Evolutionary conservation across 139 green algal species (phyloP), one percentile per base, ranked within the genome.

Genomic region (Trebouxia sp.): DNA sequence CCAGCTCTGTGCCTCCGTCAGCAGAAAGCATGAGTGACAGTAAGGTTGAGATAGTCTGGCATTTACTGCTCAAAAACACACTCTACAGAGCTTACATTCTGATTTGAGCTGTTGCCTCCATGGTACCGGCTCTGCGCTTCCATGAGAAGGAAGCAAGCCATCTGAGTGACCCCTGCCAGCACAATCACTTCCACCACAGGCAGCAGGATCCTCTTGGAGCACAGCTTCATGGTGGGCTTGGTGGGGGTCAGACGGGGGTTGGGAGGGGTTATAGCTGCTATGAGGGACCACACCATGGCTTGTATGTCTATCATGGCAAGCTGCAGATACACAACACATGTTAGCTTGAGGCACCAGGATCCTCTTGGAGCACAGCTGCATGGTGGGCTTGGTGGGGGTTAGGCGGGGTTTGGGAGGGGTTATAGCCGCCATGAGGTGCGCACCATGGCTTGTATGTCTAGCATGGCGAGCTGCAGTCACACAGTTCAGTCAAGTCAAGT

Each of bases 331-430:
- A 72, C 3, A 17, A 14, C 20, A 1, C 8, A 35, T 15, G 15
- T 26, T 42, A n/a, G n/a, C n/a, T n/a, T n/a, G n/a, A 15, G 62
- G 62, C 14, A 72, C 32, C 14, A 72, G 3, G 32, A 72, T 72
- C 32, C 62, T 72, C 35, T 30, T 72, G 32, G 62, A 72, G 62
- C 62, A 72, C n/a, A 72, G 62, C 35, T 72, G 42, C 62, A 72
- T 43, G 32, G 32, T 72, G 35, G 62, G 62, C 24, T 45, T 72
- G 62, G 32, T 45, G 5, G 20, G 32, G 35, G 28, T 43, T 15
- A 72, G 62, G 35, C 37, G 62, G 62, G 62, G 62, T 32, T 45
- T 72, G 37, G 32, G 17, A 15, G 62, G 62, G 62, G 62, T 72
- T 35, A 35, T 28, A 15, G 62, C 62, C 12, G 62, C 62, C 28